phyloP scores from a whole-genome alignment of 1,284 basidiomycete species.

The Hortiboletus rubellus region DNA sequence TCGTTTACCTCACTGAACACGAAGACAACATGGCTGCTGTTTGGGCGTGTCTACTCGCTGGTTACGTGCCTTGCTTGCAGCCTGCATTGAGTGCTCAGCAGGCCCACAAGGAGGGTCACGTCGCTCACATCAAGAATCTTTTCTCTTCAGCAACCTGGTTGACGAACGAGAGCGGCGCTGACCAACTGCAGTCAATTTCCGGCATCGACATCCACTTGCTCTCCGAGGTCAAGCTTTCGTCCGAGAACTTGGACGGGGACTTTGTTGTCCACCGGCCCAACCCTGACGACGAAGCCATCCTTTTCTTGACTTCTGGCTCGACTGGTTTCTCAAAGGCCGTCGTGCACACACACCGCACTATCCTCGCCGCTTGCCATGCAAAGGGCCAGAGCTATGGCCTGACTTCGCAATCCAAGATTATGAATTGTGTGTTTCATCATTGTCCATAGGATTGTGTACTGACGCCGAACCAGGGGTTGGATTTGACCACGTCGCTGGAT shows the following conservation, averaged over 20 bases:
- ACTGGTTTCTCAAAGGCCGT: conserved; percentile 33
- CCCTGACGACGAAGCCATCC: conserved; percentile 29
- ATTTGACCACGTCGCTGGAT: conserved; percentile 41
- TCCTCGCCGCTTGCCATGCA: conserved; percentile 28
- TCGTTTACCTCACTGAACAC: conserved; percentile 34
- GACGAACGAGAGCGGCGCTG: conserved; percentile 32
- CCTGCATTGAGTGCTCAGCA: conserved; percentile 35
- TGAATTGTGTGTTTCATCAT: conserved; percentile 29
- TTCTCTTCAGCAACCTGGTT: conserved; percentile 33
- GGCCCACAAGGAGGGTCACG: conserved; percentile 33
- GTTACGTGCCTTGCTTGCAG: conserved; percentile 33
- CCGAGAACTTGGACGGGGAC: conserved; percentile 5
- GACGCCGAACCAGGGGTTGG: conserved; percentile 33
- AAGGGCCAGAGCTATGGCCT: conserved; percentile 28
- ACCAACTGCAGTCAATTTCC: conserved; percentile 30
- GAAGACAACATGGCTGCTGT: conserved; percentile 36
- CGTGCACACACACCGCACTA: conserved; percentile 27
- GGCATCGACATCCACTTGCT: conserved; percentile 32
- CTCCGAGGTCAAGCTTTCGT: conserved; percentile 24
- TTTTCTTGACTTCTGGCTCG: conserved; percentile 31
- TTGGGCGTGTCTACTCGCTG: conserved; percentile 35
- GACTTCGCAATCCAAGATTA: conserved; percentile 28
- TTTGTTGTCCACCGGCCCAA: conserved; percentile 20
- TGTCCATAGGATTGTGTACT: not conserved
- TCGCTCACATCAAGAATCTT: conserved; percentile 30